A percentile compares a stretch with the other conserved stretches of the same genome.
These are phyloP conservation scores for Exophiala xenobiotica DNA, from an alignment of 2,329 filamentous ascomycete species.

Conservation along the genomic window DNA sequence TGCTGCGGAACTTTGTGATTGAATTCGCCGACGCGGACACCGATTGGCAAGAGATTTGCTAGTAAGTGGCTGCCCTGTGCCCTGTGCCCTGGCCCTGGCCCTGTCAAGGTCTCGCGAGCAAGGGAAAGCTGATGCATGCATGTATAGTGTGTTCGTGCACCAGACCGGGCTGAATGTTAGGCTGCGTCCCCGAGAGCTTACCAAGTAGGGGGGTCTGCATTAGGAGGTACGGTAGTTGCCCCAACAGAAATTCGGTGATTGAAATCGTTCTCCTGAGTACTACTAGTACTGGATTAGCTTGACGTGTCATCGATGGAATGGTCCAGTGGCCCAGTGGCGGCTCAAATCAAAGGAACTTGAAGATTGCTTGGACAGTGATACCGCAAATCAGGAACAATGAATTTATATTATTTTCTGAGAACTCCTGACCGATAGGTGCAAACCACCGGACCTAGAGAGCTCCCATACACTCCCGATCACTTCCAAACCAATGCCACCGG, in stretches of 20 bases:
- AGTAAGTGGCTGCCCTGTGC: conserved; percentile 3
- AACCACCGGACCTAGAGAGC: background rate
- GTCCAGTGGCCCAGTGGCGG: too few relatives aligned
- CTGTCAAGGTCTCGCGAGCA: background rate
- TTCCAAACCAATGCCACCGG: too few relatives aligned
- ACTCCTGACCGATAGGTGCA: background rate
- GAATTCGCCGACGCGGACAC: conserved; percentile 1
- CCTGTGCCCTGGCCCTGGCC: too few relatives aligned
- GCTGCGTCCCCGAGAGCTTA: background rate
- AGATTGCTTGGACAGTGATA: too few relatives aligned
- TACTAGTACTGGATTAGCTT: too few relatives aligned
- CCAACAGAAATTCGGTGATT: too few relatives aligned
- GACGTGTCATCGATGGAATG: too few relatives aligned
- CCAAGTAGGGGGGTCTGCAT: background rate
- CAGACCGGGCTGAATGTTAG: background rate
- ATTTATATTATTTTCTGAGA: too few relatives aligned
- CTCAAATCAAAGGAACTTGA: too few relatives aligned
- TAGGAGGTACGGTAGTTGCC: background rate
- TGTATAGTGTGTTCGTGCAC: background rate
- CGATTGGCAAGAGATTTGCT: background rate
- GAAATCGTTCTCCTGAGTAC: too few relatives aligned
- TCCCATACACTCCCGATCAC: too few relatives aligned
- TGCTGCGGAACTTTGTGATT: background rate
- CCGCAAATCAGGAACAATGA: too few relatives aligned
- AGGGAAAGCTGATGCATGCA: background rate